Conservation (phyloP, 805 yeast species). For the Barnettozyma populi region DNA sequence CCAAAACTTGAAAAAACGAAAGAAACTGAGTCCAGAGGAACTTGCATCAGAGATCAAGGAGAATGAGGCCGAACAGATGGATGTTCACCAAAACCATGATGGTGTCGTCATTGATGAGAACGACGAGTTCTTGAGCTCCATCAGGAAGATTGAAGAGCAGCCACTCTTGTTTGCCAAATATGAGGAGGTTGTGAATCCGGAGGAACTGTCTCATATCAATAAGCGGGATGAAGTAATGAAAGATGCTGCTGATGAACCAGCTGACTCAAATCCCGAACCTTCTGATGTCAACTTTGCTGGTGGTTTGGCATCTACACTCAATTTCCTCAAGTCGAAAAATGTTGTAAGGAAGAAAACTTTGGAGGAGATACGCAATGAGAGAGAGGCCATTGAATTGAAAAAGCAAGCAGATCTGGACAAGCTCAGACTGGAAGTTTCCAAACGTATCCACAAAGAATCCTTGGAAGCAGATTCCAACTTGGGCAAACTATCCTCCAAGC, state of each 20-base stretch:
- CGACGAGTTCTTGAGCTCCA: constrained; percentile 29
- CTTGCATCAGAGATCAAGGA: constrained; percentile 20
- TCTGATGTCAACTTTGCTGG: constrained; percentile 12
- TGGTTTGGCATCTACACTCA: constrained; percentile 22
- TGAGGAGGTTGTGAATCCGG: not conserved
- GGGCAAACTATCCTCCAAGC: constrained; percentile 33
- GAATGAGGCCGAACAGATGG: constrained; percentile 13
- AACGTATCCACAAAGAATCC: constrained; percentile 13
- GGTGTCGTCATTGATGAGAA: constrained; percentile 31
- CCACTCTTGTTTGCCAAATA: not conserved
- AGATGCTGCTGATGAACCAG: not conserved
- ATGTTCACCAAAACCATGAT: constrained; percentile 8
- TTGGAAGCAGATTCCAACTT: constrained; percentile 14
- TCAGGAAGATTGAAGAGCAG: constrained; percentile 13
- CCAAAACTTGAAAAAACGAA: constrained; percentile 15
- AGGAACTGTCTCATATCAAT: not conserved
- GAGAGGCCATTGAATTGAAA: constrained; percentile 9
- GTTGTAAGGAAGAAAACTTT: constrained; percentile 11
- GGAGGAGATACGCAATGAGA: constrained; percentile 10
- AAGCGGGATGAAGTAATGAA: not conserved
- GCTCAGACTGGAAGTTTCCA: constrained; percentile 13
- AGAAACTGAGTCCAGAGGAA: constrained; percentile 15
- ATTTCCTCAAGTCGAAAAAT: constrained; percentile 19
- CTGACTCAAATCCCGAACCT: not conserved
- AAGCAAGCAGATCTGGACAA: constrained; percentile 14